These are phyloP conservation scores for Candida odintsovae DNA, from an alignment of 805 yeast genomes.

Conservation along the genomic window DNA sequence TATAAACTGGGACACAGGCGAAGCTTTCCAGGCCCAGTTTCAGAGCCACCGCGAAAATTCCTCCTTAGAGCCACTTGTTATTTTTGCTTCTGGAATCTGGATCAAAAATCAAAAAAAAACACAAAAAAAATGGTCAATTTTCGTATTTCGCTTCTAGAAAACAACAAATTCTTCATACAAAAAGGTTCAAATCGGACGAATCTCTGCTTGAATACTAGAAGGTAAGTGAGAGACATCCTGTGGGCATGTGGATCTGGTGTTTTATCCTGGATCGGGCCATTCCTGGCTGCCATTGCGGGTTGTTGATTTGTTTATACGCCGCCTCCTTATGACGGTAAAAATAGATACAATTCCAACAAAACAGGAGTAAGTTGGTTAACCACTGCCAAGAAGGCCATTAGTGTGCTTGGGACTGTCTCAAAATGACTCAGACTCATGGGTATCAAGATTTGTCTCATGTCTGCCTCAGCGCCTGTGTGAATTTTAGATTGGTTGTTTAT, in stretches of 20 bases:
- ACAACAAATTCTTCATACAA: background rate
- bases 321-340: background rate
- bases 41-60: background rate
- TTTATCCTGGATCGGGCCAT: background rate
- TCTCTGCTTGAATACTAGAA: background rate
- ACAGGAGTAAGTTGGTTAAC: too few species aligned
- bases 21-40: background rate
- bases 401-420: background rate
- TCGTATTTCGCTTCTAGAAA: background rate
- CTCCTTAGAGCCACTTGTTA: background rate
- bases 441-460: background rate
- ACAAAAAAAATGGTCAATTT: background rate
- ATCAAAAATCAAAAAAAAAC: conserved; percentile 1
- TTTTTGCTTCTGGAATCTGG: background rate
- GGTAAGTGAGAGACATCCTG: background rate
- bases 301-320: background rate
- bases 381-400: background rate
- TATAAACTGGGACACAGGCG: background rate
- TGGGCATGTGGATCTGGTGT: background rate
- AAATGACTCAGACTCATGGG: background rate
- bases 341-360: background rate
- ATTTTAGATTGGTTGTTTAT: background rate
- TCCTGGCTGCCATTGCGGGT: background rate
- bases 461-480: background rate
- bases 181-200: background rate